Conservation (phyloP, 2,329 filamentous ascomycete species). For the Fusarium domesticum region DNA sequence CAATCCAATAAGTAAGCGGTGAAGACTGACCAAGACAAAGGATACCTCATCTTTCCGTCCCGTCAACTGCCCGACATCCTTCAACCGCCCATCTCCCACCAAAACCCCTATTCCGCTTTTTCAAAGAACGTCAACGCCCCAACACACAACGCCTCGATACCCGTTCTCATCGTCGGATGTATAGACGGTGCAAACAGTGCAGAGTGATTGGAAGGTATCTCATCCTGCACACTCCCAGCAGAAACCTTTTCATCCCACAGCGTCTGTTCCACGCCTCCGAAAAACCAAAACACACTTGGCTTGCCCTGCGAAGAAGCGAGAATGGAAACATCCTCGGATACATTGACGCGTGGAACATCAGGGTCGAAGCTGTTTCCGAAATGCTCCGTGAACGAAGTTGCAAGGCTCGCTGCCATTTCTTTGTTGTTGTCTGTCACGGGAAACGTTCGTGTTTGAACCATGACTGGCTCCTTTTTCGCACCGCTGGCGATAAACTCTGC, state of each 20-base stretch:
- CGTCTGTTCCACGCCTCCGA: constrained; percentile 13
- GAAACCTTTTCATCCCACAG: constrained; percentile 17
- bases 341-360: constrained; percentile 41
- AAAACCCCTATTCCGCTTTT: background rate
- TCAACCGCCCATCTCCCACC: no score
- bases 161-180: constrained; percentile 23
- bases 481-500: constrained; percentile 52
- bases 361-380: constrained; percentile 40
- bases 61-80: no score
- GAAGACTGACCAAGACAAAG: no score
- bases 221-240: constrained; percentile 13
- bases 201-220: constrained; percentile 27
- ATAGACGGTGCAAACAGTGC: constrained; percentile 27
- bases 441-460: constrained; percentile 41
- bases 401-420: constrained; percentile 39
- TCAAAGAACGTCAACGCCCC: constrained; percentile 9
- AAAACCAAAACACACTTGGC: constrained; percentile 23
- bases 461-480: constrained; percentile 40
- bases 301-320: constrained; percentile 19
- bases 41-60: no score
- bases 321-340: constrained; percentile 54
- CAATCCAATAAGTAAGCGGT: no score
- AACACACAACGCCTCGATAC: constrained; percentile 17
- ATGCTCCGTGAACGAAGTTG: constrained; percentile 42
- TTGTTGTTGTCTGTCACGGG: constrained; percentile 54